Base-by-base conservation (phyloP, 2,329 filamentous ascomycete species). In the Aspergillus caelatus region DNA sequence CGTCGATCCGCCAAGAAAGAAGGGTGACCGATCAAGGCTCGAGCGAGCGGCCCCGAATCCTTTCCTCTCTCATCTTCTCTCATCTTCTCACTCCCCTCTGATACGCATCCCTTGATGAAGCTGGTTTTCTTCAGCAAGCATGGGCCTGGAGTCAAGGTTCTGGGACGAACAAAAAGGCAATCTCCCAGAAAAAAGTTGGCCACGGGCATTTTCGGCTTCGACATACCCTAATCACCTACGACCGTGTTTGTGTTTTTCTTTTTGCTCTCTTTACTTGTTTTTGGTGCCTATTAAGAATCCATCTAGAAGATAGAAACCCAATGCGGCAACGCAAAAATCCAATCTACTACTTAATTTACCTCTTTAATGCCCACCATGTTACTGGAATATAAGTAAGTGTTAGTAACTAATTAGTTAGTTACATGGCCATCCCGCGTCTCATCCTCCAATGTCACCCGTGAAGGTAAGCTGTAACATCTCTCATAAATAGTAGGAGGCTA, bases 101-200 rank as follows among this genome's bases (percentile, higher is more conserved):
- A 30, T 34, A 52, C 53, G 23, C 14, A 23, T 60, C 41, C 34
- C 39, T 52, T 58, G 62, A 60, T 62, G 55, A 63, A 39, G 48
- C 57, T 53, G 55, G 58, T 46, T 62, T 62, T 45, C 41, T 60
- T 60, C 21, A 56, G 45, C 63, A 64, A 55, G 60, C 52, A 65
- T 62, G 55, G 19, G 19, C 52, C 56, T 58, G 63, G 63, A 53
- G 63, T 58, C 63, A 39, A 41, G 63, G 60, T 58, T 52, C 48
- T 45, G 50, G 41, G 32, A 50, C 23, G 3, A 12, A 34, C 10
- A 12, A 45, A 21, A 19, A 43, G 5, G 21, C 7, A 58, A 58
- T 36, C 34, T 36, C 34, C 34, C 14, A 50, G 48, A 11, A 46
- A 28, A 48, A 48, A 48, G 23, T 48, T 26, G 46, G 23, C 23